Conservation (phyloP, 139 green algal genomes). For the Diplosphaera chodatii region DNA sequence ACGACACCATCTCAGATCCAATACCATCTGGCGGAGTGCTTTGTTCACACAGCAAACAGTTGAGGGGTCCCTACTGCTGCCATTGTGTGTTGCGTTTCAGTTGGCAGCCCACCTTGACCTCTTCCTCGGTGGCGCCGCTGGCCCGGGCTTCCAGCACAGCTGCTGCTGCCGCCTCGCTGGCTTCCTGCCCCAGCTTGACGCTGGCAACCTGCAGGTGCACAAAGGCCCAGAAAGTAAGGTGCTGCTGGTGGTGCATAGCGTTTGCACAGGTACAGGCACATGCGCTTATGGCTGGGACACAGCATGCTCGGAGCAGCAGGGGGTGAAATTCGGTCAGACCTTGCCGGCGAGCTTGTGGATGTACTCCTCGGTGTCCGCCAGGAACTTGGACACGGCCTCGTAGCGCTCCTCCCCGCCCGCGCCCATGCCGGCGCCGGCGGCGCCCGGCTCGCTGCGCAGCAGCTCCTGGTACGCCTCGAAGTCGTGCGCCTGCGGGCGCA, state of each 20-base stretch:
- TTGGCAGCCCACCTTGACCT: too few relatives aligned
- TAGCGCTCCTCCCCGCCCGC: constrained; percentile 33
- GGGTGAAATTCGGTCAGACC: too few relatives aligned
- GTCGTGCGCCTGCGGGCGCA: constrained; percentile 74
- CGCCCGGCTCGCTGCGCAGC: constrained; percentile 41
- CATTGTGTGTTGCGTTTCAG: too few relatives aligned
- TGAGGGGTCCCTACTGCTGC: too few relatives aligned
- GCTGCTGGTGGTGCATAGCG: too few relatives aligned
- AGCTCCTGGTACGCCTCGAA: constrained; percentile 93
- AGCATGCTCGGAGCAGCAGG: too few relatives aligned
- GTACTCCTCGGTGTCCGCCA: constrained; percentile 91
- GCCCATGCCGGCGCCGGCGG: constrained; percentile 2
- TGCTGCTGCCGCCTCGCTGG: constrained; percentile 38
- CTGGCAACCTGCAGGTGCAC: constrained; percentile 34
- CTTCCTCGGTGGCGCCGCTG: constrained; percentile 59
- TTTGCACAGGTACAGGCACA: too few relatives aligned
- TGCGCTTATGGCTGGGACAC: too few relatives aligned
- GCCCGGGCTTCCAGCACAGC: constrained; percentile 49
- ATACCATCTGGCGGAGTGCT: too few relatives aligned
- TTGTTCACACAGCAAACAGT: too few relatives aligned
- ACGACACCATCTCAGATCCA: too few relatives aligned
- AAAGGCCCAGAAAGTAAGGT: too few relatives aligned
- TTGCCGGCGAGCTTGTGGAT: constrained; percentile 82
- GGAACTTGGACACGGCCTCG: constrained; percentile 73
- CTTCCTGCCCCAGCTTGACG: constrained; percentile 61